These are phyloP conservation scores for Nitzschia sp. DNA, from an alignment of 108 stramenopile genomes.

Conservation along the genomic window DNA sequence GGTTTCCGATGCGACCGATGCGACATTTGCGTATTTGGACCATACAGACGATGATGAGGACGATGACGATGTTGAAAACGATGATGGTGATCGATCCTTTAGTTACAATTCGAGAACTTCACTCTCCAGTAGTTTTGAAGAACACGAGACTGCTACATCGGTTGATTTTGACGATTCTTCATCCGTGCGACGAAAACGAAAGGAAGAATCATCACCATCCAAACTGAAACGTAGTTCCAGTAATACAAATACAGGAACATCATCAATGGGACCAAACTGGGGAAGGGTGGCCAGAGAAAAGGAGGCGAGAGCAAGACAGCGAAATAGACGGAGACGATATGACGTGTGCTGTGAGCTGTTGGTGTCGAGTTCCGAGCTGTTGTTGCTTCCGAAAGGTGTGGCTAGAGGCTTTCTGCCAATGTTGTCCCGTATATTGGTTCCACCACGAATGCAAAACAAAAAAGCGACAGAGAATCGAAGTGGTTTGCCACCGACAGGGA, in stretches of 20 bases:
- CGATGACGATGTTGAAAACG: conserved; percentile 24
- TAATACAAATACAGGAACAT: background rate
- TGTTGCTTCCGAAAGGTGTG: conserved; percentile 63
- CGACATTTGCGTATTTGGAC: conserved; percentile 35
- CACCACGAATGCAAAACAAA: conserved; percentile 5
- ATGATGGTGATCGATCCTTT: background rate
- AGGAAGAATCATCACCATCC: no score
- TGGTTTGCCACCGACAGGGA: background rate
- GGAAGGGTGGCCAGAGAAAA: conserved; percentile 8
- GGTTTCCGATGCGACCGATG: conserved; percentile 6
- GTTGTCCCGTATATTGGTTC: conserved; percentile 58
- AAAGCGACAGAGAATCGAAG: background rate
- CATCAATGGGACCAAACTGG: background rate
- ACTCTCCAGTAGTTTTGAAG: background rate
- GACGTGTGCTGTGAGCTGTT: conserved; percentile 62
- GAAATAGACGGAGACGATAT: conserved; percentile 71
- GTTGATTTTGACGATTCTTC: background rate
- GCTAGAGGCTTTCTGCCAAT: conserved; percentile 78
- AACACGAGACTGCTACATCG: no score
- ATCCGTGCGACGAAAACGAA: background rate
- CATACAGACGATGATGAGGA: conserved; percentile 29
- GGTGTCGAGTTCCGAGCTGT: conserved; percentile 57
- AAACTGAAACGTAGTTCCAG: background rate
- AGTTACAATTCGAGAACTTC: background rate
- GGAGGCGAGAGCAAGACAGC: conserved; percentile 24